Conservation (phyloP, 1,139 yeast genomes). For the Magnusiomyces suaveolens region DNA sequence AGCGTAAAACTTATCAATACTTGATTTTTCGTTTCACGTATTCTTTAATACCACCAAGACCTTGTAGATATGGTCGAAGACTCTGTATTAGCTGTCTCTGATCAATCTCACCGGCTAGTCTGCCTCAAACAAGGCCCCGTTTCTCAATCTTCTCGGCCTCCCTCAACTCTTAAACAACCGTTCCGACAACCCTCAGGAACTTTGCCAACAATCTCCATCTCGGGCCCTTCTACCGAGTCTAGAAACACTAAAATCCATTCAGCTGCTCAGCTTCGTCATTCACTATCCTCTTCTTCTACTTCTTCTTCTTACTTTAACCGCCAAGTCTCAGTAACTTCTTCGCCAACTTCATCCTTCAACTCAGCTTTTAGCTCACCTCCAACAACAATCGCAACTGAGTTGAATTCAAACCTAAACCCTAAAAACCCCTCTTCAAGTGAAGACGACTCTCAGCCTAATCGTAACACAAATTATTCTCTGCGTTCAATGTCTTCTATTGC, state of each 20-base stretch:
- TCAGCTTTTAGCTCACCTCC: background rate
- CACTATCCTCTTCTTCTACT: background rate
- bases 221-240: background rate
- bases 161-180: background rate
- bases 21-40: too few relatives aligned
- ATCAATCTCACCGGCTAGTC: background rate
- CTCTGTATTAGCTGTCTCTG: background rate
- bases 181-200: background rate
- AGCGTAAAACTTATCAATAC: too few relatives aligned
- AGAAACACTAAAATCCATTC: background rate
- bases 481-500: conserved; percentile 23
- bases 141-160: background rate
- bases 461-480: conserved; percentile 1
- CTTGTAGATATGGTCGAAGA: background rate
- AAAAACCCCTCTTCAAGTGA: background rate
- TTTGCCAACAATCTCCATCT: background rate
- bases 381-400: too few relatives aligned
- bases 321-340: background rate
- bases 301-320: background rate
- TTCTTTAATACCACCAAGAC: too few relatives aligned
- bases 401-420: too few relatives aligned
- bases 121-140: background rate
- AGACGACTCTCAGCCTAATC: background rate
- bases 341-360: background rate
- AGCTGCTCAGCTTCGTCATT: background rate